Evolutionary conservation across 2,329 filamentous ascomycete species (phyloP).

Genomic region (Aureobasidium subglaciale): DNA sequence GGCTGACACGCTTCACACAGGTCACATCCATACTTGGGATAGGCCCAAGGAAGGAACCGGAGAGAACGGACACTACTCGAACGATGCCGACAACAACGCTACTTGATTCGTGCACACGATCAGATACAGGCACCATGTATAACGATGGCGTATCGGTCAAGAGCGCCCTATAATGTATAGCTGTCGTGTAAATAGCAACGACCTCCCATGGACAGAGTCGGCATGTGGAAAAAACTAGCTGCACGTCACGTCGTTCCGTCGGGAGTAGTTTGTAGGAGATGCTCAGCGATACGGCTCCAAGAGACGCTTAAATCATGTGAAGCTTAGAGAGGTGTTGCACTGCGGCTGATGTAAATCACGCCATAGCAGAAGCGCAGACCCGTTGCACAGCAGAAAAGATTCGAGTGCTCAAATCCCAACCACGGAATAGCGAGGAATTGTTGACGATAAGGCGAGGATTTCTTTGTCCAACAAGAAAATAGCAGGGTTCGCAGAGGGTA

Average conservation of each 20-base stretch:
- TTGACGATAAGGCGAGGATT: constrained; percentile 2
- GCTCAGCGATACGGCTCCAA: not conserved
- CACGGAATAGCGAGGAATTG: not conserved
- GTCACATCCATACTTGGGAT: constrained; percentile 69
- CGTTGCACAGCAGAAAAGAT: not conserved
- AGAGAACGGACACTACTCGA: constrained; percentile 17
- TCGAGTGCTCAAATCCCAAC: not conserved
- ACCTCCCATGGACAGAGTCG: no score
- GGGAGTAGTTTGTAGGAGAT: no score
- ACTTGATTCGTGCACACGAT: not conserved
- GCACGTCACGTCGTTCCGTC: no score
- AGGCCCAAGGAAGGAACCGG: constrained; percentile 48
- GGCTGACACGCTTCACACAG: constrained; percentile 35
- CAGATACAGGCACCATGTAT: not conserved
- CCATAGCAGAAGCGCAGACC: not conserved
- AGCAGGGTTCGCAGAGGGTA: not conserved
- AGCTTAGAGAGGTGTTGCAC: not conserved
- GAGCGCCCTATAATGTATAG: not conserved
- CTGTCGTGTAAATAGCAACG: not conserved
- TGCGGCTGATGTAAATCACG: not conserved
- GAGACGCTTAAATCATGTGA: not conserved
- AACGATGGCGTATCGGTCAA: not conserved
- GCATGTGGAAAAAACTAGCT: no score
- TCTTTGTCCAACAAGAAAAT: constrained; percentile 12
- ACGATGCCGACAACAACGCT: constrained; percentile 3